Percentiles rank a stretch among this genome's conserved stretches.
These are phyloP conservation scores for Schizochytrium sp. DNA, from an alignment of 108 stramenopile genomes.

Conservation along the genomic window DNA sequence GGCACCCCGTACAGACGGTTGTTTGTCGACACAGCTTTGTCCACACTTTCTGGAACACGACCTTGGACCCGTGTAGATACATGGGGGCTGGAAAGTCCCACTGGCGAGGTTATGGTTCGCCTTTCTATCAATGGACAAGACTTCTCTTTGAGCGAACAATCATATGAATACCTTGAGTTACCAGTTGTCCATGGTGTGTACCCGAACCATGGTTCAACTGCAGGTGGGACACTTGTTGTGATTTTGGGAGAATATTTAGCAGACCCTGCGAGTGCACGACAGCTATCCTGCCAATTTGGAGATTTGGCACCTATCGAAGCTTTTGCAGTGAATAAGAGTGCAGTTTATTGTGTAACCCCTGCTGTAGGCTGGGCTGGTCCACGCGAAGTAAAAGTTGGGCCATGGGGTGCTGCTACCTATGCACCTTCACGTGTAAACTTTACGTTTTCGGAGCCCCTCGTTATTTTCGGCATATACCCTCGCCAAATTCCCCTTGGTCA, in stretches of 20 bases:
- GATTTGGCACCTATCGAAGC: background rate
- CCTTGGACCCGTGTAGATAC: background rate
- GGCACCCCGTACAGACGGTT: background rate
- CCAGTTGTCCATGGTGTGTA: constrained; percentile 26
- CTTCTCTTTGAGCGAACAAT: background rate
- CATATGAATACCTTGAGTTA: constrained; percentile 2
- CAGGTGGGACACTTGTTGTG: constrained; percentile 21
- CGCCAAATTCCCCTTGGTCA: background rate
- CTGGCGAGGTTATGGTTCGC: background rate
- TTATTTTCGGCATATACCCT: background rate
- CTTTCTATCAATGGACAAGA: constrained; percentile 7
- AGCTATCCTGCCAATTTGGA: constrained; percentile 27
- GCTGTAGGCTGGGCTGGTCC: background rate
- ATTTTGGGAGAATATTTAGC: constrained; percentile 3
- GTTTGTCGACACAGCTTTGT: background rate
- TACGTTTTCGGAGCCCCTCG: background rate
- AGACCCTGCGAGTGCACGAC: background rate
- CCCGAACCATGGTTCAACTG: background rate
- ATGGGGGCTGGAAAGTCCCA: background rate
- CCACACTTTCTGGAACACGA: background rate
- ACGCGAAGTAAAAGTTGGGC: background rate
- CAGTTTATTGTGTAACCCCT: background rate
- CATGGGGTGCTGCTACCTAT: background rate
- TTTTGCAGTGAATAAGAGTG: constrained; percentile 5
- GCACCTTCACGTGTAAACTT: background rate